Conservation (phyloP, 208 protist species). For the Trypanosoma avium region DNA sequence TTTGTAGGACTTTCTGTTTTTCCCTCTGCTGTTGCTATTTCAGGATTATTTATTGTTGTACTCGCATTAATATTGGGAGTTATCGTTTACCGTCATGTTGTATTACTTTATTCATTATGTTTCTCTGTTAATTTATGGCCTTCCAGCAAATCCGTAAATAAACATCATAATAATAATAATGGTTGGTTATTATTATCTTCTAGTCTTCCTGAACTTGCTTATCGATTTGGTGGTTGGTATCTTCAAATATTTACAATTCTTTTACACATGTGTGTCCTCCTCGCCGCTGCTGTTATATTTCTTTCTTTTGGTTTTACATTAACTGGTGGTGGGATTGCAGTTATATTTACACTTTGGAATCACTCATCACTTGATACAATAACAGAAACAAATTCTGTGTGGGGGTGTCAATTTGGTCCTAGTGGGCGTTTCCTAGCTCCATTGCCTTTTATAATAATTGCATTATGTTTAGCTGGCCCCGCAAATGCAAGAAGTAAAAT, state of each 20-base stretch:
- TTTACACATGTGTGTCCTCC: constrained; percentile 1
- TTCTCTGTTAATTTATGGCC: constrained; percentile 20
- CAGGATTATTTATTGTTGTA: constrained; percentile 18
- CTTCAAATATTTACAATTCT: neutral
- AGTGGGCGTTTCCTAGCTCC: constrained; percentile 1
- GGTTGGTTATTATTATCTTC: constrained; percentile 19
- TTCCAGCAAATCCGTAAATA: neutral
- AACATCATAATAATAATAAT: neutral
- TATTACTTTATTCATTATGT: constrained; percentile 16
- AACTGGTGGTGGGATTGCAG: constrained; percentile 14
- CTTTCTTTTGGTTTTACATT: constrained; percentile 19
- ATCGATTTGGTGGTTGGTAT: constrained; percentile 1
- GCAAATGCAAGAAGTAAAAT: constrained; percentile 1
- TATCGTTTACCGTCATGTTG: constrained; percentile 22
- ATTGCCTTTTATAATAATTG: constrained; percentile 10
- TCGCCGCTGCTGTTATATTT: constrained; percentile 14
- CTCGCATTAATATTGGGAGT: constrained; percentile 6
- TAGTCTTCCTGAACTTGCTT: constrained; percentile 20
- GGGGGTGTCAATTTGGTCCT: constrained; percentile 10
- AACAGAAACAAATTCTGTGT: neutral
- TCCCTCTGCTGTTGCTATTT: constrained; percentile 17
- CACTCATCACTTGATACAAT: neutral
- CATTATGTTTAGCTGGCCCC: constrained; percentile 1
- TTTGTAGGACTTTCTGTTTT: constrained; percentile 20
- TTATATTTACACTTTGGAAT: neutral